Conservation (phyloP, 495 filamentous ascomycete species). For the Neurospora sp. region DNA sequence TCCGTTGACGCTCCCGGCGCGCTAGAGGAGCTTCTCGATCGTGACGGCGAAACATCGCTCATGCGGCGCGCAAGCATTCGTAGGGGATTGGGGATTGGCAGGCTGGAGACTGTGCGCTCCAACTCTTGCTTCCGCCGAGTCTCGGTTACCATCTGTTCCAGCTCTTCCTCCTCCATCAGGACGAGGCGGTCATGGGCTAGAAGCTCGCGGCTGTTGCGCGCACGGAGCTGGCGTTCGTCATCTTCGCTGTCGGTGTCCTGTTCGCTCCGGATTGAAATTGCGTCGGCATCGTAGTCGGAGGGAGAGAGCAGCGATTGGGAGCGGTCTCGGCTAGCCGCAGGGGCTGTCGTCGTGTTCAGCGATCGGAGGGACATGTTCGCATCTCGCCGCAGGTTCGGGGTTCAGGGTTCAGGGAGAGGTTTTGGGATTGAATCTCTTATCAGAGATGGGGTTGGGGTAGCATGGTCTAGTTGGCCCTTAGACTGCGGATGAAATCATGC, state of each 20-base stretch:
- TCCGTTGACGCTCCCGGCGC: conserved; percentile 20
- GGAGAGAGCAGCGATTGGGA: conserved; percentile 47
- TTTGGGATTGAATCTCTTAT: neutral
- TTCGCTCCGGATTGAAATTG: conserved; percentile 54
- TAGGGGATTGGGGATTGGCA: conserved; percentile 38
- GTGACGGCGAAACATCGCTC: conserved; percentile 19
- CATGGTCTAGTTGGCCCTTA: neutral
- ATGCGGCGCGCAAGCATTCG: conserved; percentile 24
- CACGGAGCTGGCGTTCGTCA: conserved; percentile 52
- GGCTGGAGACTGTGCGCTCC: conserved; percentile 36
- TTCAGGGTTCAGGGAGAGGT: neutral
- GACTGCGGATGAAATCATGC: neutral
- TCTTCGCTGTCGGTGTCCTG: conserved; percentile 71
- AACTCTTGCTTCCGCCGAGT: conserved; percentile 33
- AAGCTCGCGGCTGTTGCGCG: conserved; percentile 60
- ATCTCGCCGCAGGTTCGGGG: neutral
- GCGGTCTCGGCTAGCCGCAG: conserved; percentile 10
- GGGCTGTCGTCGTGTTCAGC: conserved; percentile 13
- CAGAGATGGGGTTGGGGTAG: neutral
- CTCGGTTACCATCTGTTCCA: conserved; percentile 61
- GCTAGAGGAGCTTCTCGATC: conserved; percentile 20
- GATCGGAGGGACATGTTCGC: conserved; percentile 14
- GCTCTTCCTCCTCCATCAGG: conserved; percentile 78
- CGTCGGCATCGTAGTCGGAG: conserved; percentile 56
- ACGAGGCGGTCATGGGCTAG: conserved; percentile 64